phyloP scores from a whole-genome alignment of 2,329 filamentous ascomycete genomes.

The Westerdykella ornata region DNA sequence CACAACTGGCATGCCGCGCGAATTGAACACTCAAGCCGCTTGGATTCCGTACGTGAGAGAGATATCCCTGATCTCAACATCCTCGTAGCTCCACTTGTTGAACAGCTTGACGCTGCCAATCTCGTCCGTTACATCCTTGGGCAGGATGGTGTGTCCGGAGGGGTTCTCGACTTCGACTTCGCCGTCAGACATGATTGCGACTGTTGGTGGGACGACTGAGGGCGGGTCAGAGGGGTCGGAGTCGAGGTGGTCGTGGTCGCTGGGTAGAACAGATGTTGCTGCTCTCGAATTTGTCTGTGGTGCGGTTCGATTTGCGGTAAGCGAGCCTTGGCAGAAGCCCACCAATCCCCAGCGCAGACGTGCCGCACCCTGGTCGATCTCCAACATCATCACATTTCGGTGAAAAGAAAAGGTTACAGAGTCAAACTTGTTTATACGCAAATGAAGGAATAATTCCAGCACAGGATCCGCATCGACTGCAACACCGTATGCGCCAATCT shows the following conservation, averaged over 20 bases:
- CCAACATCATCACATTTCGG: too few species aligned
- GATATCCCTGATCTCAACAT: conserved; percentile 99
- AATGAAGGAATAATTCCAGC: too few species aligned
- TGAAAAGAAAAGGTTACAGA: too few species aligned
- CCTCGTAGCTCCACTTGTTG: conserved; percentile 97
- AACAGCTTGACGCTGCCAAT: conserved; percentile 93
- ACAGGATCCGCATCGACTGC: too few species aligned
- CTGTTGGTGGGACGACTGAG: conserved; percentile 15
- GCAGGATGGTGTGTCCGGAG: conserved; percentile 70
- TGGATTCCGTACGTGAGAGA: conserved; percentile 81
- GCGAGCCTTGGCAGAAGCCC: too few species aligned
- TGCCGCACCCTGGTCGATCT: too few species aligned
- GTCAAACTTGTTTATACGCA: too few species aligned
- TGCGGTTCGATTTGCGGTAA: too few species aligned
- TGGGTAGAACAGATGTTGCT: conserved; percentile 9
- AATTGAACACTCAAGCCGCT: neutral
- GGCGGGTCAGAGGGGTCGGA: conserved; percentile 19
- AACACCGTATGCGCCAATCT: too few species aligned
- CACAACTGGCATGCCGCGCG: neutral
- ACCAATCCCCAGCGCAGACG: conserved; percentile 4
- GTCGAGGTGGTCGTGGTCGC: conserved; percentile 24
- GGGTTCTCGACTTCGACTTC: conserved; percentile 87
- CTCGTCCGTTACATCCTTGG: conserved; percentile 86
- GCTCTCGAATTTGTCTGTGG: too few species aligned
- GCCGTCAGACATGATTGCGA: conserved; percentile 76